Evolutionary conservation across 192 early-diverging fungal species (phyloP).

Genomic region (Backusella sp.): DNA sequence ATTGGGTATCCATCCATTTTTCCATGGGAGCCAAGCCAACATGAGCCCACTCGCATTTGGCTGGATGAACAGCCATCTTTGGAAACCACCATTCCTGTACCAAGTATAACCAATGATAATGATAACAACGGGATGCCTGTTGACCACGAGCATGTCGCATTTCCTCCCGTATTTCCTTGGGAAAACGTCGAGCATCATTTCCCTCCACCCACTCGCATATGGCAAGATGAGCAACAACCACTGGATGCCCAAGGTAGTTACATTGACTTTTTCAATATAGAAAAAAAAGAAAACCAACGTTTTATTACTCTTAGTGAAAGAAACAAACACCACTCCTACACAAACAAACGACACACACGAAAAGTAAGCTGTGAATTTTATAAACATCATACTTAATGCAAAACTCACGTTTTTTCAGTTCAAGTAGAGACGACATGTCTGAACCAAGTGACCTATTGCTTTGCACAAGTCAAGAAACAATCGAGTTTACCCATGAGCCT

Average conservation of each 20-base stretch:
- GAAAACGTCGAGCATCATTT: neutral
- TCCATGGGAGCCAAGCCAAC: neutral
- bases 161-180: neutral
- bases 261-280: neutral
- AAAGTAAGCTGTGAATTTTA: neutral
- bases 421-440: neutral
- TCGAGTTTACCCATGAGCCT: neutral
- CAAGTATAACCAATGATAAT: no score
- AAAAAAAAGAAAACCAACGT: neutral
- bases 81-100: neutral
- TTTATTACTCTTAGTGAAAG: neutral
- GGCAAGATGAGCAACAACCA: slow-evolving; percentile 11
- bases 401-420: neutral
- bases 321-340: neutral
- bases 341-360: neutral
- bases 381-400: neutral
- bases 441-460: neutral
- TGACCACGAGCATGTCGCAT: neutral
- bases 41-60: slow-evolving; percentile 17
- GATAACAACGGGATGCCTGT: no score
- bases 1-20: neutral
- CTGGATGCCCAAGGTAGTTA: neutral
- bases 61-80: neutral
- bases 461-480: no score
- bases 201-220: slow-evolving; percentile 12